phyloP scores from a whole-genome alignment of 148 eudicot species.

The Vaccinium darrowii region DNA sequence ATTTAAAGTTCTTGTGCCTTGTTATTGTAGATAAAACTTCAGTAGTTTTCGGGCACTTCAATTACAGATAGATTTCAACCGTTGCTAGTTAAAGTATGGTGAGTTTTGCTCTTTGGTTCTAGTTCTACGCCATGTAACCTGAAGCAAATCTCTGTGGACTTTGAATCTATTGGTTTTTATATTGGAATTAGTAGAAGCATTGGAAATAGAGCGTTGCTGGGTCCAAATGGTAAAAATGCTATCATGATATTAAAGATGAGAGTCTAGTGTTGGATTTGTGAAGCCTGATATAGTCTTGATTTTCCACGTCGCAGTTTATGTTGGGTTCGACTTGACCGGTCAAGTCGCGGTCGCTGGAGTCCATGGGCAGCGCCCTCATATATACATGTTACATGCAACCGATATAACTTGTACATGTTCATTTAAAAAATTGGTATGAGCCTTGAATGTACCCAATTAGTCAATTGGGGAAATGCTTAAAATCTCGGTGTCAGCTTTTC shows the following conservation, averaged over 20 bases:
- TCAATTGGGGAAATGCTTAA: too few relatives aligned
- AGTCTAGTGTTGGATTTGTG: too few relatives aligned
- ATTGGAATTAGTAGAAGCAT: not conserved
- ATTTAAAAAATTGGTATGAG: too few relatives aligned
- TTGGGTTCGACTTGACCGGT: too few relatives aligned
- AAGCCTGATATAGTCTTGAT: too few relatives aligned
- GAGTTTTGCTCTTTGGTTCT: not conserved
- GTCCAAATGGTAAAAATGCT: not conserved
- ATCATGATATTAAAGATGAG: not conserved
- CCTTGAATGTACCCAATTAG: too few relatives aligned
- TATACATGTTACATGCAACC: too few relatives aligned
- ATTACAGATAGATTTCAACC: not conserved
- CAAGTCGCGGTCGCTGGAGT: too few relatives aligned
- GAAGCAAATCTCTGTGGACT: not conserved
- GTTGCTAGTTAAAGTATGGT: not conserved
- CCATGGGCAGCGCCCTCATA: too few relatives aligned
- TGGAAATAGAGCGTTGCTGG: not conserved
- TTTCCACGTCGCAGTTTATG: too few relatives aligned
- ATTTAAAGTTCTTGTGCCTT: not conserved
- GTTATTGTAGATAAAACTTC: not conserved
- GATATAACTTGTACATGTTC: too few relatives aligned
- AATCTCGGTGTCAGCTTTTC: too few relatives aligned
- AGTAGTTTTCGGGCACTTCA: not conserved
- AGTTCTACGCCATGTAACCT: not conserved
- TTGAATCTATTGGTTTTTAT: not conserved